phyloP scores from a whole-genome alignment of 495 filamentous ascomycete species.

The Penicillium lagena region DNA sequence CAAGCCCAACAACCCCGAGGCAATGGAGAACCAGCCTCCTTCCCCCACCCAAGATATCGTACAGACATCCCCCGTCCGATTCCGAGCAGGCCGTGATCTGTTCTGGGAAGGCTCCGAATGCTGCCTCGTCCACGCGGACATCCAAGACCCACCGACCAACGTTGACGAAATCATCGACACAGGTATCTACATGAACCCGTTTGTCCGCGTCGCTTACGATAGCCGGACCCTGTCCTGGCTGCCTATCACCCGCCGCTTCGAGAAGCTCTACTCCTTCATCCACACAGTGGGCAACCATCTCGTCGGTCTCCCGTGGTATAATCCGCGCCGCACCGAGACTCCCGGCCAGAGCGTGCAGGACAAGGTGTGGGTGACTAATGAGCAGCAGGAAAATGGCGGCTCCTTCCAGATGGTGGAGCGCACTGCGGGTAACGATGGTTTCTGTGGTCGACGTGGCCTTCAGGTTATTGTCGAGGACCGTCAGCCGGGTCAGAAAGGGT shows the following conservation, averaged over 20 bases:
- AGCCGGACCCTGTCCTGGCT: slow-evolving; percentile 48
- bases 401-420: slow-evolving; percentile 38
- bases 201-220: slow-evolving; percentile 62
- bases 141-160: slow-evolving; percentile 38
- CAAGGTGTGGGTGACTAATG: slow-evolving; percentile 44
- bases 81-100: slow-evolving; percentile 56
- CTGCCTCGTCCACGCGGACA: slow-evolving; percentile 70
- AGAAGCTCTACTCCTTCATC: slow-evolving; percentile 48
- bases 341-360: slow-evolving; percentile 48
- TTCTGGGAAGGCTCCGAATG: slow-evolving; percentile 78
- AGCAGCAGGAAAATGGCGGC: slow-evolving; percentile 18
- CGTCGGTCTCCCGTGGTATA: slow-evolving; percentile 47
- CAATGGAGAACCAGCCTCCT: too few relatives aligned
- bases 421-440: slow-evolving; percentile 44
- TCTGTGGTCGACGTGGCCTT: slow-evolving; percentile 50
- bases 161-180: slow-evolving; percentile 38
- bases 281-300: slow-evolving; percentile 50
- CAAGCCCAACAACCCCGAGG: neutral
- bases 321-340: slow-evolving; percentile 50
- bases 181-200: slow-evolving; percentile 67
- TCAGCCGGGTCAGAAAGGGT: slow-evolving; percentile 45
- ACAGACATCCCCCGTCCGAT: slow-evolving; percentile 44
- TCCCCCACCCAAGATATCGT: too few relatives aligned
- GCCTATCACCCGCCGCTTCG: slow-evolving; percentile 47
- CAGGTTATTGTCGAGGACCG: slow-evolving; percentile 49